Evolutionary conservation across 2,329 filamentous ascomycete genomes (phyloP).

Genomic region (Epichloe amarillans): DNA sequence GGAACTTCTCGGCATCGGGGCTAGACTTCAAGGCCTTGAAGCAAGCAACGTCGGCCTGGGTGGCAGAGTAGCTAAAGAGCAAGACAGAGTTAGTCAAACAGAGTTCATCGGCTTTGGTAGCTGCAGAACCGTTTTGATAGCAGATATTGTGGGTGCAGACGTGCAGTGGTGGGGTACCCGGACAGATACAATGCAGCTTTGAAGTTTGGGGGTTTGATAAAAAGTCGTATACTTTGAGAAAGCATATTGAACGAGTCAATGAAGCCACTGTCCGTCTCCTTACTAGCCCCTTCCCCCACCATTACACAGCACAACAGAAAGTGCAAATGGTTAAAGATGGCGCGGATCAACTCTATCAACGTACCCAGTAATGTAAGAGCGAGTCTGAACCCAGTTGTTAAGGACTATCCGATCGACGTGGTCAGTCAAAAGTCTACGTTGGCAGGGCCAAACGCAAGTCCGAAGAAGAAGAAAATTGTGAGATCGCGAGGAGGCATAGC

Average conservation of each 20-base stretch:
- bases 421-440: conserved; percentile 2
- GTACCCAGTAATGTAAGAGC: conserved; percentile 71
- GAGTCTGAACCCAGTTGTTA: conserved; percentile 56
- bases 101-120: not conserved
- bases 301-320: not conserved
- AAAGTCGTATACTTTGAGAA: not conserved
- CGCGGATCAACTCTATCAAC: conserved; percentile 15
- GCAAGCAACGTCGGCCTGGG: conserved; percentile 90
- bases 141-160: not conserved
- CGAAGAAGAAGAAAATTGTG: not conserved
- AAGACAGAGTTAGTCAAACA: not conserved
- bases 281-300: not conserved
- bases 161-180: not conserved
- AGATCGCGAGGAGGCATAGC: not conserved
- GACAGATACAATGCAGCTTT: not conserved
- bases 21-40: conserved; percentile 76
- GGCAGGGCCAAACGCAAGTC: not conserved
- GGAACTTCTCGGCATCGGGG: conserved; percentile 77
- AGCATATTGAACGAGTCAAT: not conserved
- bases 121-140: not conserved
- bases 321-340: not conserved
- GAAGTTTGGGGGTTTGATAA: not conserved
- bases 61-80: conserved; percentile 43
- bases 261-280: not conserved
- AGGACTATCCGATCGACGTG: conserved; percentile 33